Base-by-base conservation (phyloP, 139 green algal genomes). In the Medakamo hakoo region DNA sequence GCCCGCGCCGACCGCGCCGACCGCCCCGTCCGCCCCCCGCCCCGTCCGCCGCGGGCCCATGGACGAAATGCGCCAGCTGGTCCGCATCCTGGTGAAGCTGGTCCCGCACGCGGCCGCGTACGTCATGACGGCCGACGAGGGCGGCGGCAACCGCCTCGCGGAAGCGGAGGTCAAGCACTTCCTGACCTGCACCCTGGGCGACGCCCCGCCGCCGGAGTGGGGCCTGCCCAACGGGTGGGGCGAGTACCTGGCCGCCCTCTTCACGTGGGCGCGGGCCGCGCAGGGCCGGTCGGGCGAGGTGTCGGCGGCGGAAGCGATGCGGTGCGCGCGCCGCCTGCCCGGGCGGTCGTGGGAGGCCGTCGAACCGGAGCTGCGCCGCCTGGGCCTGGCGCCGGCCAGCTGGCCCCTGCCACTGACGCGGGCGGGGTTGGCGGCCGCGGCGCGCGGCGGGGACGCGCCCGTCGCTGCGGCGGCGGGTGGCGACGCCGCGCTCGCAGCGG, bases 61-160 rank as follows among this genome's bases (percentile, higher is more conserved):
- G 86, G 86, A 94, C 59, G 86, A 94, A 69, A 94, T 94, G 86
- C 72, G 86, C 27, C 83, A 92, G 78, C 80, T 94, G 21, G 79
- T 93, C 3, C 72, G 84, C 64, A 91, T 91, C 58, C 70, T 91
- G 55, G 76, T 82, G 22, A 89, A 91, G 72, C 67, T 84, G 23
- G 76, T 92, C 40, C 86, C 86, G 2, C 71, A 85, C 29, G 84
- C 71, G 0, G 67, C 75, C 1, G 29, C 22, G 2, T 63, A 78
- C 61, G 71, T 84, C 52, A 57, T 63, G 3, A 58, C 30, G n/a
- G 62, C 48, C 21, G 75, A 90, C 22, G 78, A 88, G 20, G 83
- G 83, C 5, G 80, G 84, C 30, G 78, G 86, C 60, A 91, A 93
- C 63, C 75, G 86, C 27, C 82, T 93, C 28, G 81, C 76, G 25